Base-by-base conservation (phyloP, 441 rosid species). In the Euphorbia schlechtendalii region DNA sequence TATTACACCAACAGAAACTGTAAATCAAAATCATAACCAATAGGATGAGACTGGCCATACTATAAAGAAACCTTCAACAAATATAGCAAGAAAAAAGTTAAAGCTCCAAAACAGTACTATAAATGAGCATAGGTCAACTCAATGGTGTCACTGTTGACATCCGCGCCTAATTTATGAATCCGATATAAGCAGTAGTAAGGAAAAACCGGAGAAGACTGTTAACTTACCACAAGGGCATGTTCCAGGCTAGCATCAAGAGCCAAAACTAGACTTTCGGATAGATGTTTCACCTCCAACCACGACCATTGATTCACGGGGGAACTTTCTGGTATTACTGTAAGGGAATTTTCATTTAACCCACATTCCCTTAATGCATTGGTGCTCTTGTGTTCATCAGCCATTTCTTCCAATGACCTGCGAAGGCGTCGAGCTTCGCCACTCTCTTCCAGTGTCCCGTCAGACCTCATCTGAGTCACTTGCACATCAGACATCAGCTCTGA, bases 211-310 rank as follows among this genome's bases (percentile, higher is more conserved):
- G 38, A 25, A 38, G 1, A 56, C 7, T 65, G 49, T 40, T 61
- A 41, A 34, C 96, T 80, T 84, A 95, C 99, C 98, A 95, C 71
- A 68, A 92, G 86, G 51, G 99, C 89, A 82, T 95, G 97, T 52
- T 91, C 98, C 65, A 95, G 77, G 82, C 98, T 89, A 55, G 98
- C 98, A 83, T 95, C 98, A 71, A 95, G 99, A 68, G 95, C 96
- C 66, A 86, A 81, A 72, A 95, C 82, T 76, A 95, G 89, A 75
- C 86, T 77, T 72, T 80, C 78, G 53, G 99, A 88, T 54, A 92
- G 92, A 81, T 71, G 73, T 82, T 92, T 92, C 72, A 88, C 92
- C 72, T 86, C 93, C 52, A 68, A 68, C 99, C 99, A 95, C 61
- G 97, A 86, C 98, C 97, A 95, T 65, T 75, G 80, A 69, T 84